Evolutionary conservation across 225 moss, liverwort and hornwort species (phyloP).

Genomic region (Pseudisothecium myosuroides): DNA sequence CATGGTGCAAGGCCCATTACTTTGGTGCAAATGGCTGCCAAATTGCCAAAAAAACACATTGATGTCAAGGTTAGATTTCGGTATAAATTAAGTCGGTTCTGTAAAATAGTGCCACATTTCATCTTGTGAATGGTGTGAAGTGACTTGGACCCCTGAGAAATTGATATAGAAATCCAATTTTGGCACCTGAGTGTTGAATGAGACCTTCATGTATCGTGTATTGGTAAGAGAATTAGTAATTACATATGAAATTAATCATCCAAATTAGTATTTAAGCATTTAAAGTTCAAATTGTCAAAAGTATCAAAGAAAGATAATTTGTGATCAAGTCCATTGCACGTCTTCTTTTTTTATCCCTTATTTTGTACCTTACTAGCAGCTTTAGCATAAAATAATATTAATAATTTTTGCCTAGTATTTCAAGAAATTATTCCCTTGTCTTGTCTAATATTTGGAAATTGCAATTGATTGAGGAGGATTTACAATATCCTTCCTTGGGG

Average conservation of each 20-base stretch:
- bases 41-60: too few relatives aligned
- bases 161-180: too few relatives aligned
- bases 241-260: not conserved
- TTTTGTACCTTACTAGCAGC: too few relatives aligned
- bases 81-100: not conserved
- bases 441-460: too few relatives aligned
- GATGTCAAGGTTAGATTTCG: not conserved
- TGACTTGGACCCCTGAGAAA: not conserved
- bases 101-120: not conserved
- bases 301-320: not conserved
- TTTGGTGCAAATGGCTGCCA: too few relatives aligned
- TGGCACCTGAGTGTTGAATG: accelerated
- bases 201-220: too few relatives aligned
- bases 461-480: too few relatives aligned
- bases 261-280: not conserved
- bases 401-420: too few relatives aligned
- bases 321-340: accelerated
- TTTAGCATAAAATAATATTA: too few relatives aligned
- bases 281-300: not conserved
- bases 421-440: too few relatives aligned
- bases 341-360: not conserved
- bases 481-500: too few relatives aligned
- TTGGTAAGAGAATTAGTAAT: not conserved
- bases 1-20: too few relatives aligned
- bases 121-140: not conserved